phyloP scores from a whole-genome alignment of 768 basidiomycete species.

The Amanita brunnescens region DNA sequence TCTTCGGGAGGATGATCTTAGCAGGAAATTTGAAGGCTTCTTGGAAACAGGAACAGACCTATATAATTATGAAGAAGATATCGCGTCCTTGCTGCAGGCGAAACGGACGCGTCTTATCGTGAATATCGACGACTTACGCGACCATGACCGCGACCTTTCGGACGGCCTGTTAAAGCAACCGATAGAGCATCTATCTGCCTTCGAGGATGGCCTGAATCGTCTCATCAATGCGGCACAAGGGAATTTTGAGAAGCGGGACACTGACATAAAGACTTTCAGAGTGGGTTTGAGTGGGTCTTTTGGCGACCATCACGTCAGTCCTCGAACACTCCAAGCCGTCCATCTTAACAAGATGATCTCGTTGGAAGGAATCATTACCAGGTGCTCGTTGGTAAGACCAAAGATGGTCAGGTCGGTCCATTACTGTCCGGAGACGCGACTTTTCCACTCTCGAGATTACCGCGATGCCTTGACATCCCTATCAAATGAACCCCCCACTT shows the following conservation, averaged over 20 bases:
- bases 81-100: slow-evolving; percentile 71
- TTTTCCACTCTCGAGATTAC: slow-evolving; percentile 84
- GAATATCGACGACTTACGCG: slow-evolving; percentile 93
- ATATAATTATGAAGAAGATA: slow-evolving; percentile 81
- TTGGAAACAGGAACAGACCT: slow-evolving; percentile 56
- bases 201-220: slow-evolving; percentile 56
- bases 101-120: slow-evolving; percentile 86
- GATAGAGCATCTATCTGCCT: slow-evolving; percentile 77
- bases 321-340: slow-evolving; percentile 78
- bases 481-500: slow-evolving; percentile 78
- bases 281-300: slow-evolving; percentile 94
- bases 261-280: slow-evolving; percentile 72
- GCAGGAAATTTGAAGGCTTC: slow-evolving; percentile 78
- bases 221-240: slow-evolving; percentile 5
- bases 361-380: slow-evolving; percentile 94
- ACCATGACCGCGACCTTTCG: slow-evolving; percentile 81
- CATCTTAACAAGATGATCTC: slow-evolving; percentile 96
- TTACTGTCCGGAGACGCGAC: slow-evolving; percentile 80
- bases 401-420: slow-evolving; percentile 98
- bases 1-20: slow-evolving; percentile 37
- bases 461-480: slow-evolving; percentile 87
- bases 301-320: slow-evolving; percentile 96
- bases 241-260: slow-evolving; percentile 57
- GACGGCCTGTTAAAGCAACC: slow-evolving; percentile 88
- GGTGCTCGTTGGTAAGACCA: slow-evolving; percentile 95